Evolutionary conservation across 139 green algal species (phyloP).

Genomic region (Tetradesmus lagerheimii): DNA sequence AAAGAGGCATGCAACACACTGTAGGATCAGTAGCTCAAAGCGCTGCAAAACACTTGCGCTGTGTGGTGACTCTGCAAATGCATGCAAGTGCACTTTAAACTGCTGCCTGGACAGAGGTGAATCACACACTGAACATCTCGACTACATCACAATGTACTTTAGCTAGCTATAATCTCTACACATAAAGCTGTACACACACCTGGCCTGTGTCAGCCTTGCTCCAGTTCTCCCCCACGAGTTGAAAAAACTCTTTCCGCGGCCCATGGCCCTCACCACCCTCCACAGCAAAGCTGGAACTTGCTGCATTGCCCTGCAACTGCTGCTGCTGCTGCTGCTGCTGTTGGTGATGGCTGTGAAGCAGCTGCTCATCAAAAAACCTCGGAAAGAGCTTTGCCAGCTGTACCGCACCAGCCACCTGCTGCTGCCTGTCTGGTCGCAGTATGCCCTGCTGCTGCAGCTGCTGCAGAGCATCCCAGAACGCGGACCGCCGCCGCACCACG

Average conservation of each 20-base stretch:
- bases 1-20: neutral
- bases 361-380: slow-evolving; percentile 57
- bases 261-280: slow-evolving; percentile 75
- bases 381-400: slow-evolving; percentile 60
- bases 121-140: neutral
- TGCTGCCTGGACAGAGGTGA: neutral
- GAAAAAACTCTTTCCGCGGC: slow-evolving; percentile 76
- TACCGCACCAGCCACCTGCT: neutral
- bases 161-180: too few species aligned
- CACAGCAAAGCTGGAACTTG: slow-evolving; percentile 9
- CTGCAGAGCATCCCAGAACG: slow-evolving; percentile 54
- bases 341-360: neutral
- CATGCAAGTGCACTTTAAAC: neutral
- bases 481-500: slow-evolving; percentile 24
- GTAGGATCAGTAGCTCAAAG: neutral
- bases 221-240: slow-evolving; percentile 28
- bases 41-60: neutral
- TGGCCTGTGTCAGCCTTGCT: neutral
- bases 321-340: neutral
- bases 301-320: neutral
- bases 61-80: too few species aligned
- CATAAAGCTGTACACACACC: neutral
- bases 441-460: slow-evolving; percentile 34
- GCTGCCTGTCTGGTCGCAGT: neutral
- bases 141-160: neutral